A percentile compares a stretch with the other conserved stretches of the same genome.
These are phyloP conservation scores for Sclerotinia minor DNA, from an alignment of 2,329 filamentous ascomycete genomes.

Conservation along the genomic window DNA sequence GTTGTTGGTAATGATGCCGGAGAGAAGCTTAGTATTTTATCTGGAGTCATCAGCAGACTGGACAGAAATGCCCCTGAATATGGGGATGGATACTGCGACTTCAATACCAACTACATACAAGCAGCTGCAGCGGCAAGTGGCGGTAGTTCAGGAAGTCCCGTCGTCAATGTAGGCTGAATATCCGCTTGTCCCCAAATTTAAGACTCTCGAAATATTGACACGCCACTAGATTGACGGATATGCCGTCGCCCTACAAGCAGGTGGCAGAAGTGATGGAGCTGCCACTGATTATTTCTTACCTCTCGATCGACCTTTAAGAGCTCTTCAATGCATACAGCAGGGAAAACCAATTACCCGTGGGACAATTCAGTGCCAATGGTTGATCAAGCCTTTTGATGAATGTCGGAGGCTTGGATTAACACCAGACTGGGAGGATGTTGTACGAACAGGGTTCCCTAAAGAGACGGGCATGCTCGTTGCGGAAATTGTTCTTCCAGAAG, in stretches of 20 bases:
- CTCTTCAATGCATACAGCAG: constrained; percentile 80
- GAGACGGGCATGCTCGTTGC: constrained; percentile 97
- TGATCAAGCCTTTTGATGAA: constrained; percentile 96
- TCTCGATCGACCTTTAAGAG: constrained; percentile 83
- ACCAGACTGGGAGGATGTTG: constrained; percentile 80
- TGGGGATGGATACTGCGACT: constrained; percentile 96
- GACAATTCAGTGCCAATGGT: constrained; percentile 97
- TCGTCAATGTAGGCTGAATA: constrained; percentile 63
- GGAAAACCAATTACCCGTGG: constrained; percentile 77
- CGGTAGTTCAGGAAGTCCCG: constrained; percentile 96
- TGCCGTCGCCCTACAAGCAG: constrained; percentile 90
- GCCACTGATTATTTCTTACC: constrained; percentile 98
- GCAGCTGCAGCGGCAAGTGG: constrained; percentile 95
- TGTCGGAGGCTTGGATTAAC: constrained; percentile 85
- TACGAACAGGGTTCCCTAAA: constrained; percentile 80
- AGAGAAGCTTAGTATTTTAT: constrained; percentile 96
- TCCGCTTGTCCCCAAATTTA: background rate
- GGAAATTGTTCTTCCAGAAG: constrained; percentile 89
- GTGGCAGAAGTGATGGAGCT: constrained; percentile 88
- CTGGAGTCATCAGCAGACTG: constrained; percentile 92
- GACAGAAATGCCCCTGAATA: constrained; percentile 98
- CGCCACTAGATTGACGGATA: constrained; percentile 68
- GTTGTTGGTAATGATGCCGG: constrained; percentile 98
- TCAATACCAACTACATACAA: constrained; percentile 95
- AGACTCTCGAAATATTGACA: background rate